These are phyloP conservation scores for Suillus paluster DNA, from an alignment of 768 basidiomycete species.

Conservation along the genomic window DNA sequence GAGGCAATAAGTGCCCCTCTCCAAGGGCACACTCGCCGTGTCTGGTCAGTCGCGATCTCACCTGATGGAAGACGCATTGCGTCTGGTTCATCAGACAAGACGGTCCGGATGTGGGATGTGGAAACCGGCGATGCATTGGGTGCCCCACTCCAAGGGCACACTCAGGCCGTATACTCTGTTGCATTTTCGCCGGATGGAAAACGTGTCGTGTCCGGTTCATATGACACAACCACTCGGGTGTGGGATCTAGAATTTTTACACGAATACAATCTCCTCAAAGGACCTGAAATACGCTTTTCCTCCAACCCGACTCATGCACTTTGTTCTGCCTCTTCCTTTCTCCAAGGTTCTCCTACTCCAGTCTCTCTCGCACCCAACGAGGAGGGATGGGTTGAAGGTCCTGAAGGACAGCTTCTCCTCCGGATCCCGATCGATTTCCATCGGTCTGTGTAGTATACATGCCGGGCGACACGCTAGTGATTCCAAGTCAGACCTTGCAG, in stretches of 20 bases:
- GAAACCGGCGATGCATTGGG: not conserved
- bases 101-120: constrained; percentile 4
- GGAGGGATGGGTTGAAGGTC: constrained; percentile 7
- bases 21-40: not conserved
- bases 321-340: not conserved
- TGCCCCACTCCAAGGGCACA: constrained; percentile 18
- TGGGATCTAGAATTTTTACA: constrained; percentile 22
- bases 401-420: constrained; percentile 4
- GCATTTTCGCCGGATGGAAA: constrained; percentile 5
- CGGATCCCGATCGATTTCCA: constrained; percentile 1
- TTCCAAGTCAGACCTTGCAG: not conserved
- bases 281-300: not conserved
- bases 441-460: not conserved
- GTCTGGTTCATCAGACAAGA: constrained; percentile 8
- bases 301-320: constrained; percentile 2
- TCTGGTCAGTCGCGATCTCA: not conserved
- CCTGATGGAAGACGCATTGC: not conserved
- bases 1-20: not conserved
- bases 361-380: not conserved
- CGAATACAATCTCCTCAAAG: not conserved
- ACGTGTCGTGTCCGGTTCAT: constrained; percentile 1
- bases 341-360: not conserved
- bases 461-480: constrained; percentile 4
- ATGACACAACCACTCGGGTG: constrained; percentile 11
- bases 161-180: not conserved